phyloP scores from a whole-genome alignment of 257 asterid species.

The Solanum bukasovii region DNA sequence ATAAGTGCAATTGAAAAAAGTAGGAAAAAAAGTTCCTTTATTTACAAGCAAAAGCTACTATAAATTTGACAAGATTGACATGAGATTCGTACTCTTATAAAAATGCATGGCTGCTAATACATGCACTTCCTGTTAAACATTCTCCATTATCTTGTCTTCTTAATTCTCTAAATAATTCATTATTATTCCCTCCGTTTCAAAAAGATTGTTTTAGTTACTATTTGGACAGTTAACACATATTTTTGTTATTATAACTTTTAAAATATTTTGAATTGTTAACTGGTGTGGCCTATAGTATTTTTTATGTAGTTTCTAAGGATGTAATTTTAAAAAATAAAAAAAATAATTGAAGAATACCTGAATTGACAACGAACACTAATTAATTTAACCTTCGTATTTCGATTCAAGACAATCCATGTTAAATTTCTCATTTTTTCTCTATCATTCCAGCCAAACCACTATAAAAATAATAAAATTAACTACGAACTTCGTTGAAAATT shows the following conservation, averaged over 20 bases:
- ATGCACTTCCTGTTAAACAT: slow-evolving; percentile 7
- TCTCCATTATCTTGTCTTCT: neutral
- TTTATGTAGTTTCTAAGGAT: neutral
- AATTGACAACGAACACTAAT: neutral
- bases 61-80: slow-evolving; percentile 11
- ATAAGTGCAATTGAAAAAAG: neutral
- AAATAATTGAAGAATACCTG: neutral
- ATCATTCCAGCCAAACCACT: neutral
- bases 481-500: neutral
- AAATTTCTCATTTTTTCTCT: neutral
- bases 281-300: fast-evolving
- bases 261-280: neutral
- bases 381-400: fast-evolving
- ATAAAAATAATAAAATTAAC: neutral
- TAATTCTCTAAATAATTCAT: neutral
- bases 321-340: no score
- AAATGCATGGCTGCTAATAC: slow-evolving; percentile 16
- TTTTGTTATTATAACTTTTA: no score
- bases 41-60: neutral
- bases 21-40: neutral
- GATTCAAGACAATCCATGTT: neutral
- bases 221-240: no score
- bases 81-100: slow-evolving; percentile 6
- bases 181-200: neutral
- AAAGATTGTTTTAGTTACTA: no score